These are phyloP conservation scores for Talaromyces nanjingensis DNA, from an alignment of 495 filamentous ascomycete genomes.

Conservation along the genomic window DNA sequence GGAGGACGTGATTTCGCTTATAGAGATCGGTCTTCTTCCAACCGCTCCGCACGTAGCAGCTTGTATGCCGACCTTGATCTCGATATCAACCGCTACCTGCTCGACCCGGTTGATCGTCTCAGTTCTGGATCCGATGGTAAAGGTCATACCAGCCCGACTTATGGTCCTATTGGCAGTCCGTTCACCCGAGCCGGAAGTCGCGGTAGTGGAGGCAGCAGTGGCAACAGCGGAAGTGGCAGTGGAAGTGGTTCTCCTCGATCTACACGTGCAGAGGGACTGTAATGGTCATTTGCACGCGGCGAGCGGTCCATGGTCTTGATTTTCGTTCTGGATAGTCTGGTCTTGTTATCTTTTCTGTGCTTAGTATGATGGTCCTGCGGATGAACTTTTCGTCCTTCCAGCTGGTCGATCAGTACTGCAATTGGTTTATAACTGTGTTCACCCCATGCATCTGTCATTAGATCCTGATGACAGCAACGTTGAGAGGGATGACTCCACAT, in stretches of 20 bases:
- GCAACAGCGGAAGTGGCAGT: constrained; percentile 29
- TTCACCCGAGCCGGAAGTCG: constrained; percentile 38
- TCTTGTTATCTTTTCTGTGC: background rate
- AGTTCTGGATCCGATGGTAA: constrained; percentile 29
- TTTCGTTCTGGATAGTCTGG: background rate
- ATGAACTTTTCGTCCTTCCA: background rate
- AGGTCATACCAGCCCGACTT: constrained; percentile 20
- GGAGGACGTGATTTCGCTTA: constrained; percentile 24
- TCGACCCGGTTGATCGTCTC: constrained; percentile 31
- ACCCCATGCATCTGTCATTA: background rate
- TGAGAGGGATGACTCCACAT: background rate
- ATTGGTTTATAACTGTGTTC: background rate
- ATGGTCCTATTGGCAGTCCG: constrained; percentile 30
- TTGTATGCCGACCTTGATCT: constrained; percentile 33
- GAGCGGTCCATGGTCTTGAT: background rate
- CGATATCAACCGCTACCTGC: constrained; percentile 27
- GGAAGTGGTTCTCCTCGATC: constrained; percentile 33
- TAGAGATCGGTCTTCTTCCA: constrained; percentile 42
- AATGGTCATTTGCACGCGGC: background rate
- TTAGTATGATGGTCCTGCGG: constrained; percentile 4
- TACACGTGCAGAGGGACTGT: constrained; percentile 16
- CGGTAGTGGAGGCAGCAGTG: constrained; percentile 39
- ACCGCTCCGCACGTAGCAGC: constrained; percentile 38
- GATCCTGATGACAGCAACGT: no score
- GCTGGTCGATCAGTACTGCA: constrained; percentile 2